Evolutionary conservation across 2,329 filamentous ascomycete genomes (phyloP), one percentile per base, ranked within the genome.

Genomic region (Aspergillus ruber): DNA sequence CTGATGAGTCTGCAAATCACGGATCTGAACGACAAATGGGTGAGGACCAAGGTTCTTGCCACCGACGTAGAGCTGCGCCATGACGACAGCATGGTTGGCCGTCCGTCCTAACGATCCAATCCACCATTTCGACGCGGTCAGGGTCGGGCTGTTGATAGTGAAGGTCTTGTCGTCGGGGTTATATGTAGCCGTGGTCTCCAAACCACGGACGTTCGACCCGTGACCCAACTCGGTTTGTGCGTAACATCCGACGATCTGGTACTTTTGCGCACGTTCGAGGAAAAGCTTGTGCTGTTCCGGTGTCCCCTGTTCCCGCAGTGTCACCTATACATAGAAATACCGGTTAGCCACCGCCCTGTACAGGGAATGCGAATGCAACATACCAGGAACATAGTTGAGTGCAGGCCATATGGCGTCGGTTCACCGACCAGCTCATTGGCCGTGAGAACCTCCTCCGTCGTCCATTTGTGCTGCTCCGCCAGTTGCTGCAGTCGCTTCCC

Each of bases 101-200:
- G 83, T 84, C 57, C 84, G 78, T 44, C 86, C 87, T 3, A 90
- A 75, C 9, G 85, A 86, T 1, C 87, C 87, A 57, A 89, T 89
- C 87, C 87, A 90, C 86, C 86, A 91, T 63, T 91, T 91, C 29
- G 84, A 85, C 0, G 86, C 80, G 1, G 86, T 90, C 47, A 90
- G 74, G 51, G 81, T 75, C 8, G 86, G 86, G 0, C 84, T 88
- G 67, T 90, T 82, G 32, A 90, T 75, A 12, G 75, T 83, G 59
- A 90, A 90, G 3, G 82, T 87, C 74, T 87, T 85, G 66, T 88
- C 83, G 4, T 82, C 73, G 0, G 80, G 72, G 59, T 87, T 84
- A 85, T 85, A 90, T 0, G 81, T 88, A 1, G 85, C 85, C 0
- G 80, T 85, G 0, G 84, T 87, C 68, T 88, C 83, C 10, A 88